phyloP scores from a whole-genome alignment of 768 basidiomycete species.

The Mycena alexandri region DNA sequence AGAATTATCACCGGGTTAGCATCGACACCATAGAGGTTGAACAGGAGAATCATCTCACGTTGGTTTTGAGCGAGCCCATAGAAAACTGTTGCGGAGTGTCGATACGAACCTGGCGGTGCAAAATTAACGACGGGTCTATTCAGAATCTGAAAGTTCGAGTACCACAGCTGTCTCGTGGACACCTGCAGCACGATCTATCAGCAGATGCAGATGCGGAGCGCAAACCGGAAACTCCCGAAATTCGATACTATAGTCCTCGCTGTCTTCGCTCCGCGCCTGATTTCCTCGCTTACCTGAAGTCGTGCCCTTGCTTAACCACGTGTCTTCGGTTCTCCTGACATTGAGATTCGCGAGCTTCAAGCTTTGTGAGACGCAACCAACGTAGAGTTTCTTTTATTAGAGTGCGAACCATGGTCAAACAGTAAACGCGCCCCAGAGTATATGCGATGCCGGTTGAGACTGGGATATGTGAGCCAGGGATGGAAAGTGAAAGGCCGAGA shows the following conservation, averaged over 20 bases:
- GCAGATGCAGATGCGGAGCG: background rate
- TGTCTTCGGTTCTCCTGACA: slow-evolving; percentile 10
- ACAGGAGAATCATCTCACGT: slow-evolving; percentile 16
- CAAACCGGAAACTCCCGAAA: slow-evolving; percentile 15
- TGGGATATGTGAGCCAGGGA: slow-evolving; percentile 21
- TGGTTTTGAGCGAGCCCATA: slow-evolving; percentile 16
- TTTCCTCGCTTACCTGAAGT: slow-evolving; percentile 4
- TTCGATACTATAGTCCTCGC: slow-evolving; percentile 7
- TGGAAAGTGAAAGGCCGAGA: slow-evolving; percentile 2
- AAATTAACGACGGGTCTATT: slow-evolving; percentile 1
- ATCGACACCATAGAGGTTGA: slow-evolving; percentile 10
- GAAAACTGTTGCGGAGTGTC: slow-evolving; percentile 6
- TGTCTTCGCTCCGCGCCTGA: slow-evolving; percentile 15
- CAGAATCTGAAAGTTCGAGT: slow-evolving; percentile 9
- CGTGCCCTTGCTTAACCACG: slow-evolving; percentile 1
- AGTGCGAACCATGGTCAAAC: slow-evolving; percentile 22
- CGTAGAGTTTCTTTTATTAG: slow-evolving; percentile 1
- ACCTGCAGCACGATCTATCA: slow-evolving; percentile 13
- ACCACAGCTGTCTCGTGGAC: too few species aligned
- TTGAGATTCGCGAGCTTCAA: slow-evolving; percentile 28
- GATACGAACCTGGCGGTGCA: background rate
- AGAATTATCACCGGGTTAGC: slow-evolving; percentile 9
- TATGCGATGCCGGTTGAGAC: slow-evolving; percentile 17
- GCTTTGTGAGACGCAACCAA: background rate
- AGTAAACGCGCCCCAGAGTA: slow-evolving; percentile 13